Evolutionary conservation across 139 green algal genomes (phyloP), one percentile per base, ranked within the genome.

Genomic region (Chlamydomonas sp.): DNA sequence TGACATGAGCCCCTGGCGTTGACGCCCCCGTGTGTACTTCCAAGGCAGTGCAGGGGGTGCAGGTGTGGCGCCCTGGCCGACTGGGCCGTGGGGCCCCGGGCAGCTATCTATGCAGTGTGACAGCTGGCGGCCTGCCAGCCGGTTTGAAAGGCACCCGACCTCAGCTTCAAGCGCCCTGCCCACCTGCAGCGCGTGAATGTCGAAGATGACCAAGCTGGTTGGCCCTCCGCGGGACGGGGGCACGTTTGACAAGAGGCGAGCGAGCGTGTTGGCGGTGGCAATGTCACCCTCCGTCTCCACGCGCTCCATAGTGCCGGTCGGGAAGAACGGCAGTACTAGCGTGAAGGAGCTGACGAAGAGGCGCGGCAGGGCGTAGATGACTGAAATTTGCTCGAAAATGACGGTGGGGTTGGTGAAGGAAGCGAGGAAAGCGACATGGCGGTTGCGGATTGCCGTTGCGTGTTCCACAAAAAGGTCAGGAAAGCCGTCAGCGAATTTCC

Each of bases 391-490:
- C 91, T 99, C 96, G 81, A 99, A 99, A 87, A 99, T 99, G 83
- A 95, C 94, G 8, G 89, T 93, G 6, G 97, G 96, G 67, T 95
- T 92, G 87, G 98, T 95, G 93, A 99, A 99, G 57, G 96, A 99
- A 1, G 97, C 98, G 62, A 99, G 93, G 89, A 99, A 99, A 5
- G 96, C 97, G 20, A 99, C 97, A 91, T 99, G 97, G 62, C 96
- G 91, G 91, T 99, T 98, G 59, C 97, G 92, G 75, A 99, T 97
- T 57, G 89, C 74, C 6, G 95, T 95, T 1, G 97, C 98, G 79
- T 99, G 93, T 75, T 98, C 95, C 17, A 99, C 95, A 90, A 98
- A 99, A n/a, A 99, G 91, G 90, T 99, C 98, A n/a, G 98, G 98
- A 82, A 99, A 99, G 63, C 98, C 98, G 83, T 99, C 98, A 5